Evolutionary conservation across 1,284 basidiomycete genomes (phyloP), one percentile per base, ranked within the genome.

Genomic region (Austroboletus novae-zelandiae): DNA sequence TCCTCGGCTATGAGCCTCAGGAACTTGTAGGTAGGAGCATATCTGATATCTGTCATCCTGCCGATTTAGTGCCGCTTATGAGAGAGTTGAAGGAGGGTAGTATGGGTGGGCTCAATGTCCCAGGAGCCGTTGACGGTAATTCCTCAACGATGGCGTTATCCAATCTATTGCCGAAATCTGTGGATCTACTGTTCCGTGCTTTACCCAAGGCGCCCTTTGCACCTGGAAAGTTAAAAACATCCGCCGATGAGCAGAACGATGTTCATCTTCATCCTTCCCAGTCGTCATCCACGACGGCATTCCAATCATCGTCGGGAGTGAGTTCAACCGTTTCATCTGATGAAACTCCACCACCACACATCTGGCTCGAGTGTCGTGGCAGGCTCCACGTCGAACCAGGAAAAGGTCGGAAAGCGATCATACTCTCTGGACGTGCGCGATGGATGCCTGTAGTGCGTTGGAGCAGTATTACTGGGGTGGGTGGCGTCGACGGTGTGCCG

Each of bases 281-380:
- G 8, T 40, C 43, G 1, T 31, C 43, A 27, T 41, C 52, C 2
- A 2, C 45, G 23, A 36, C 47, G 10, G n/a, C 23, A 5, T 46
- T 53, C 2, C 45, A 36, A 37, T 52, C 51, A n/a, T 53, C 50
- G 4, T 43, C 57, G 2, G 45, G 11, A 9, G 20, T 3, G 6
- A 46, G 17, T 39, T 45, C 48, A 25, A 43, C 30, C 9, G 44
- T 49, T 32, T 1, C 34, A 2, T 39, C 45, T 1, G 50, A 45
- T 14, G 43, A 40, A 15, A 68, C 48, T 31, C 0, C 25, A 41
- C 0, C 25, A 41, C 71, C 74, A 4, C 94, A 89, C 69, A 78
- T 92, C 23, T 96, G 93, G 93, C 74, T 96, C 25, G 91, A 95
- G 64, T 88, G 83, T 49, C 76, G 86, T n/a, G 93, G 93, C 2